phyloP scores from a whole-genome alignment of 179 eudicot genomes.

The Spinacia oleracea region DNA sequence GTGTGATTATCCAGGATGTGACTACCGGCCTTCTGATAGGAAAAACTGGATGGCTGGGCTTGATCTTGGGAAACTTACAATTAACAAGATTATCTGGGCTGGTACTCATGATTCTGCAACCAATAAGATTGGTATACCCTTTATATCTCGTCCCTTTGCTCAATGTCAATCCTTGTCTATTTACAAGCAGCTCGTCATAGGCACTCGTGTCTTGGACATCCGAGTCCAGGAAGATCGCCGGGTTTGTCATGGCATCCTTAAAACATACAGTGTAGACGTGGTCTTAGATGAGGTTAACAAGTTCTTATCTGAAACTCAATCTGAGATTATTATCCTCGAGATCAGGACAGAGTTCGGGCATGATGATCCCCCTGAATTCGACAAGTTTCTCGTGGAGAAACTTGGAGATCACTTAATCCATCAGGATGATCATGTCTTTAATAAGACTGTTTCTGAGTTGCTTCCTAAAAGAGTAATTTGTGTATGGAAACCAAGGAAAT shows the following conservation, averaged over 20 bases:
- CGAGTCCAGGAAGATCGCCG: conserved; percentile 72
- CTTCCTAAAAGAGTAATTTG: conserved; percentile 78
- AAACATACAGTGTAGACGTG: conserved; percentile 62
- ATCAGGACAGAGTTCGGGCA: conserved; percentile 88
- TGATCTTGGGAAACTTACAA: conserved; percentile 46
- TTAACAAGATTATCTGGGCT: conserved; percentile 82
- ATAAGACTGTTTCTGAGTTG: conserved; percentile 59
- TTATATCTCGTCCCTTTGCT: conserved; percentile 76
- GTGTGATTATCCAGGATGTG: conserved; percentile 63
- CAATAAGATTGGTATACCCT: conserved; percentile 69
- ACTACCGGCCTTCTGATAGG: conserved; percentile 59
- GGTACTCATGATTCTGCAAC: conserved; percentile 96
- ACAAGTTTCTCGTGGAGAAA: conserved; percentile 58
- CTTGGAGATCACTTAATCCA: conserved; percentile 72
- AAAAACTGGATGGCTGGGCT: conserved; percentile 84
- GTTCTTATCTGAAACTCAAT: conserved; percentile 72
- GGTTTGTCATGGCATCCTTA: conserved; percentile 79
- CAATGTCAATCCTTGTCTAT: conserved; percentile 81
- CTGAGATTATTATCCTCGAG: conserved; percentile 82
- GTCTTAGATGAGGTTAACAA: conserved; percentile 62
- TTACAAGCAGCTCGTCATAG: conserved; percentile 66
- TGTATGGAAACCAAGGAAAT: conserved; percentile 80
- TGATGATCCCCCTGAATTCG: conserved; percentile 79
- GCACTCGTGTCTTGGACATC: conserved; percentile 66
- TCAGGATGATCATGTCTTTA: conserved; percentile 71